A percentile compares a stretch with the other conserved stretches of the same genome.
Evolutionary conservation across 306 rosid species (phyloP).

Genomic region (Alnus rubra): DNA sequence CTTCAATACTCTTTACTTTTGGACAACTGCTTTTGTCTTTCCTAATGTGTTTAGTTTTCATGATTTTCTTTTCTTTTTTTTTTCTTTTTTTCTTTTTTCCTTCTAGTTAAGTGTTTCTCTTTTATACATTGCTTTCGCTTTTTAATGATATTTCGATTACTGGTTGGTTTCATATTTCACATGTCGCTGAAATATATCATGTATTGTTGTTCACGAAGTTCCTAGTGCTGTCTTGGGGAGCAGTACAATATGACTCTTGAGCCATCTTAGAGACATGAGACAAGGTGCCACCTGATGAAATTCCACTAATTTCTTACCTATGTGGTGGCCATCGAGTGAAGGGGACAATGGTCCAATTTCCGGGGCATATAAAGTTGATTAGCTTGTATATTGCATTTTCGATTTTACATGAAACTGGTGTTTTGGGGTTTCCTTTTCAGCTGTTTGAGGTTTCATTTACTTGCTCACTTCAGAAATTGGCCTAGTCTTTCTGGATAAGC

Average conservation of each 20-base stretch:
- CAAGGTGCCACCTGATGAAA: conserved; percentile 4
- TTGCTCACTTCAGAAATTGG: background rate
- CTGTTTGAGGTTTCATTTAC: background rate
- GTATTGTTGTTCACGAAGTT: background rate
- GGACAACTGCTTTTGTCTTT: no score
- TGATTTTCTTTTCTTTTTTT: no score
- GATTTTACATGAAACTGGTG: background rate
- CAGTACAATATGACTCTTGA: background rate
- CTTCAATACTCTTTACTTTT: no score
- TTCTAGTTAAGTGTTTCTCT: no score
- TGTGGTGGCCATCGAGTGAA: background rate
- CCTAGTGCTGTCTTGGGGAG: background rate
- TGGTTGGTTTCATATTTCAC: background rate
- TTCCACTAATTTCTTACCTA: background rate
- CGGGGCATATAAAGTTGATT: background rate
- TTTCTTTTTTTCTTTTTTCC: no score
- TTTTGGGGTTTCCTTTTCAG: background rate
- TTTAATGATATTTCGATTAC: no score
- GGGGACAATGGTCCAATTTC: background rate
- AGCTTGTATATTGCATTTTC: background rate
- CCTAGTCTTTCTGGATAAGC: background rate
- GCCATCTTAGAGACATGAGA: background rate
- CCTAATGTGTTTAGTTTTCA: no score
- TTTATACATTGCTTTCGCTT: no score
- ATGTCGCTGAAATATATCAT: background rate